Evolutionary conservation across 306 rosid species (phyloP).

Genomic region (Sicyos edulis): DNA sequence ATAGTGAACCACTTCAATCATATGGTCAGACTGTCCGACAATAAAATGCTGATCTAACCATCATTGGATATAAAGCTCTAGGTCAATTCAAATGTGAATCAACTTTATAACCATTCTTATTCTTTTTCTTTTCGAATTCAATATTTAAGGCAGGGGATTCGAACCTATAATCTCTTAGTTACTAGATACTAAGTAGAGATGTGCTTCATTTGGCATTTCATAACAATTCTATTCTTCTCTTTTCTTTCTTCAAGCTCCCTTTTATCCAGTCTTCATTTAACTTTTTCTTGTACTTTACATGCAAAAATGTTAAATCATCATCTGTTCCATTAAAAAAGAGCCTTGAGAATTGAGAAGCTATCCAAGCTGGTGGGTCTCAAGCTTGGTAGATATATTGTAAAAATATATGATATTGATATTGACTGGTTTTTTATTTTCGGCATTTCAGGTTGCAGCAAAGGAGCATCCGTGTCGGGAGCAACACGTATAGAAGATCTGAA

Average conservation of each 20-base stretch:
- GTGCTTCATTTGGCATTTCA: too few species aligned
- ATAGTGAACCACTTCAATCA: neutral
- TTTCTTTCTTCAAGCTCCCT: neutral
- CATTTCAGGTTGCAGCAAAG: constrained; percentile 50
- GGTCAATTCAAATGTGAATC: neutral
- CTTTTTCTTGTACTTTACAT: neutral
- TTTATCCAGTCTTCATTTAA: neutral
- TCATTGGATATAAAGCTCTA: neutral
- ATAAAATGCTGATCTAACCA: neutral
- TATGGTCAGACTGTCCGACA: neutral
- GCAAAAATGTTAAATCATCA: neutral
- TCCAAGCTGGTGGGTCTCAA: neutral
- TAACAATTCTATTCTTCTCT: neutral
- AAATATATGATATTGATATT: neutral
- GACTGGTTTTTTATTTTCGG: constrained; percentile 22
- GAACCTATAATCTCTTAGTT: too few species aligned
- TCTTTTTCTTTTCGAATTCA: too few species aligned
- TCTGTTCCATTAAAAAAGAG: neutral
- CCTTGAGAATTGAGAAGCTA: constrained; percentile 12
- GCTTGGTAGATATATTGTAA: neutral
- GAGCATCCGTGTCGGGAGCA: constrained; percentile 40
- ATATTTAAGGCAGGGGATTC: too few species aligned
- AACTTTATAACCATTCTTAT: neutral
- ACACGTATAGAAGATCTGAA: constrained; percentile 62
- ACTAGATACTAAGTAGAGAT: too few species aligned